Percentiles rank a stretch among this genome's conserved stretches.
These are phyloP conservation scores for Mycena filopes DNA, from an alignment of 768 basidiomycete species.

Conservation along the genomic window DNA sequence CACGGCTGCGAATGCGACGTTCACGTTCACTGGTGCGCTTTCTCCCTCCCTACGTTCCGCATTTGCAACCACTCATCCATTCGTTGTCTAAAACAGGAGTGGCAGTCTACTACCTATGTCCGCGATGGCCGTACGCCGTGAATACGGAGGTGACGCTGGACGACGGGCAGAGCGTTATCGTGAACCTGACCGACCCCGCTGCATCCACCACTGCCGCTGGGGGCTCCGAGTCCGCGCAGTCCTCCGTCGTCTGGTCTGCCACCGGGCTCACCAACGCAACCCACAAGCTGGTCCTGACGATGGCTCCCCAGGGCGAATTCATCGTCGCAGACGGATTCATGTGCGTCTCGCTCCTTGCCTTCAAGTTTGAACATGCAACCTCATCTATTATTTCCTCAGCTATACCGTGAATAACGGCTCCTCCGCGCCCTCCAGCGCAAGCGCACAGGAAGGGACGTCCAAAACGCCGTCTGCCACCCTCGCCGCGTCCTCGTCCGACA, in stretches of 20 bases:
- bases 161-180: slow-evolving; percentile 41
- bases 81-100: slow-evolving; percentile 45
- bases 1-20: slow-evolving; percentile 47
- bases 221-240: slow-evolving; percentile 18
- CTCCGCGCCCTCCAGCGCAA: background rate
- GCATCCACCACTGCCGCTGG: slow-evolving; percentile 6
- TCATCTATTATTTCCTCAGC: background rate
- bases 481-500: background rate
- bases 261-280: slow-evolving; percentile 14
- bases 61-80: background rate
- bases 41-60: slow-evolving; percentile 2
- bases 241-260: slow-evolving; percentile 14
- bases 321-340: slow-evolving; percentile 27
- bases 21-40: slow-evolving; percentile 53
- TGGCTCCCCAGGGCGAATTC: background rate
- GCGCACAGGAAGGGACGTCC: background rate
- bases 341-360: slow-evolving; percentile 5
- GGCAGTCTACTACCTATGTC: slow-evolving; percentile 55
- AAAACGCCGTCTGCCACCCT: background rate
- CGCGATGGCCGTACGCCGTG: slow-evolving; percentile 58
- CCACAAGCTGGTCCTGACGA: slow-evolving; percentile 13
- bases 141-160: slow-evolving; percentile 54
- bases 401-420: slow-evolving; percentile 23
- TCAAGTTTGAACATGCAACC: too few relatives aligned
- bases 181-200: slow-evolving; percentile 44